Evolutionary conservation across 345 rosid species (phyloP).

Genomic region (Gossypium stocksii): DNA sequence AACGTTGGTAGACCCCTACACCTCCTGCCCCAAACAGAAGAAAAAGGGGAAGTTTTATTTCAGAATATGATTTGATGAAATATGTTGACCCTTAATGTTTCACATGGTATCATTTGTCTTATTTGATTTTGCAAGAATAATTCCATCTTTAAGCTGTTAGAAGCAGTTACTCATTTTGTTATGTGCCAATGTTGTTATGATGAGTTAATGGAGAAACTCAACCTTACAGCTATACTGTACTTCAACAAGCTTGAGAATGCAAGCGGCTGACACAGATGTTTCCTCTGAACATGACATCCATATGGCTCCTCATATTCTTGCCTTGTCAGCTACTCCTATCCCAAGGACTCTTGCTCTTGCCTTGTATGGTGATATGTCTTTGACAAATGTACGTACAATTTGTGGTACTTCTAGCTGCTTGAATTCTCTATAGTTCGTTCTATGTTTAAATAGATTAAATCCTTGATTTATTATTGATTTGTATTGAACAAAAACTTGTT

Average conservation of each 20-base stretch:
- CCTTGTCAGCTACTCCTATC: conserved; percentile 94
- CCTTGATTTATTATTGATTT: conserved; percentile 1
- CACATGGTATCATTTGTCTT: neutral
- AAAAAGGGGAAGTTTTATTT: neutral
- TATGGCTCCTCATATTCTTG: conserved; percentile 98
- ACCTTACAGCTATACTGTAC: conserved; percentile 57
- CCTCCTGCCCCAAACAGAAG: neutral
- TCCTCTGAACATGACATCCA: conserved; percentile 41
- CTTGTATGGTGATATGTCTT: conserved; percentile 80
- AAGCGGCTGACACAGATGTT: conserved; percentile 28
- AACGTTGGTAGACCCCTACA: neutral
- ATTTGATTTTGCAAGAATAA: conserved; percentile 6
- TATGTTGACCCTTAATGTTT: neutral
- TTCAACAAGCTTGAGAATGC: conserved; percentile 43
- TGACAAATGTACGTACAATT: conserved; percentile 69
- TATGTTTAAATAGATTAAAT: neutral
- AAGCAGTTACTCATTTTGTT: conserved; percentile 5
- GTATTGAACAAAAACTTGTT: neutral
- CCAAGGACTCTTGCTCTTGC: conserved; percentile 97
- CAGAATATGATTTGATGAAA: neutral
- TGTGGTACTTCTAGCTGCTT: neutral
- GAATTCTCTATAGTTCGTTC: neutral
- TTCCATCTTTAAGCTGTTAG: neutral
- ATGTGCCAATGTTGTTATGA: conserved; percentile 5
- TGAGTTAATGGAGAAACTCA: conserved; percentile 18